A percentile compares a stretch with the other conserved stretches of the same genome.
Conservation (phyloP, 139 green algal species). For the Volvox reticuliferus region DNA sequence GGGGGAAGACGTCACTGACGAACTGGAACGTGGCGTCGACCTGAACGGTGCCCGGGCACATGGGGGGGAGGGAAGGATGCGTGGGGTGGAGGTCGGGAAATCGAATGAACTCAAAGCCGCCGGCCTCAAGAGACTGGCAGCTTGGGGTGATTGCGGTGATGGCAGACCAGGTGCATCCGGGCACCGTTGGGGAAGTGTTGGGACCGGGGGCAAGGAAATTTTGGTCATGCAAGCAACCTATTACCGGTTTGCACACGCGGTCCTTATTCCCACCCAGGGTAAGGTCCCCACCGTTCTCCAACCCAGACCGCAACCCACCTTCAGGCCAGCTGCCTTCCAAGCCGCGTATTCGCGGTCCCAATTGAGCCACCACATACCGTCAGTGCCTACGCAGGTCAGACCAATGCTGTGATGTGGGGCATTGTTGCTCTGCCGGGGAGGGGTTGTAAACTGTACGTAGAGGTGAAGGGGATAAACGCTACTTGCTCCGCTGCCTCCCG, state of each 20-base stretch:
- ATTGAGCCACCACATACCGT: conserved; percentile 53
- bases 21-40: conserved; percentile 52
- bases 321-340: conserved; percentile 37
- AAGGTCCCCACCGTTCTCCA: neutral
- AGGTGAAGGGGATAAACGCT: neutral
- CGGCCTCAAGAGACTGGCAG: no score
- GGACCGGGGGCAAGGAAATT: no score
- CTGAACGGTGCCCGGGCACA: neutral
- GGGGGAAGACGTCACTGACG: conserved; percentile 13
- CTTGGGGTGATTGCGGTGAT: no score
- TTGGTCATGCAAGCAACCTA: neutral
- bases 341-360: conserved; percentile 44
- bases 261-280: neutral
- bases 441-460: neutral
- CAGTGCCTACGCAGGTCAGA: conserved; percentile 25
- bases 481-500: no score
- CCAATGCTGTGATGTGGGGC: neutral
- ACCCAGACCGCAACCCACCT: neutral
- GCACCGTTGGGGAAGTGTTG: no score
- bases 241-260: neutral
- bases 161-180: no score
- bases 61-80: neutral
- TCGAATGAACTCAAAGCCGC: neutral
- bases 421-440: neutral
- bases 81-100: neutral